Conservation (phyloP, 1,284 basidiomycete genomes). For the Grifola frondosa region DNA sequence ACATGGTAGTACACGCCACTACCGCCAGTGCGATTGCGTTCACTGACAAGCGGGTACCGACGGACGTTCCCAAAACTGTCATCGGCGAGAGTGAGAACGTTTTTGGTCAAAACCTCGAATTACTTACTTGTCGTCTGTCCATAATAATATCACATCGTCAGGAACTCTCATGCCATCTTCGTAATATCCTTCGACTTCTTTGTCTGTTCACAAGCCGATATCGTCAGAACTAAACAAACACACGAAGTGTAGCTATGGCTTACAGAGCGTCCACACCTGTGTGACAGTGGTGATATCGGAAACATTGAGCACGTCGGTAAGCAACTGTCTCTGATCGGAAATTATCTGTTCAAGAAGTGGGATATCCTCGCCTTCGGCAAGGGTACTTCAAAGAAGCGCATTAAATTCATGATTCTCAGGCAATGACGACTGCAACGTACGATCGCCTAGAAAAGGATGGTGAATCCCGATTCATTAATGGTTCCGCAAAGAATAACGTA, state of each 20-base stretch:
- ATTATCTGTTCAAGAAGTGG: constrained; percentile 55
- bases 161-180: constrained; percentile 56
- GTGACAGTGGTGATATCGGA: constrained; percentile 52
- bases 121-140: constrained; percentile 61
- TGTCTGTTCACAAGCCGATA: constrained; percentile 36
- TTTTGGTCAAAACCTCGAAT: not conserved
- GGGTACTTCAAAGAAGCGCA: constrained; percentile 53
- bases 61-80: constrained; percentile 59
- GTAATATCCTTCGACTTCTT: constrained; percentile 71
- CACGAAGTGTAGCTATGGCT: constrained; percentile 20
- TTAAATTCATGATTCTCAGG: too few relatives aligned
- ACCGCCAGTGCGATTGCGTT: constrained; percentile 59
- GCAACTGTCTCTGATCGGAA: constrained; percentile 59
- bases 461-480: not conserved
- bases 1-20: constrained; percentile 73
- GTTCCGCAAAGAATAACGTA: constrained; percentile 29
- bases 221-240: not conserved
- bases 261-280: constrained; percentile 67
- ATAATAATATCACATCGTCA: constrained; percentile 57
- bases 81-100: not conserved
- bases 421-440: constrained; percentile 11
- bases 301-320: constrained; percentile 52
- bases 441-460: constrained; percentile 19
- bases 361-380: constrained; percentile 50
- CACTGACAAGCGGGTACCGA: constrained; percentile 50